phyloP scores from a whole-genome alignment of 2,329 filamentous ascomycete genomes.

The Aureobasidium mangrovei region DNA sequence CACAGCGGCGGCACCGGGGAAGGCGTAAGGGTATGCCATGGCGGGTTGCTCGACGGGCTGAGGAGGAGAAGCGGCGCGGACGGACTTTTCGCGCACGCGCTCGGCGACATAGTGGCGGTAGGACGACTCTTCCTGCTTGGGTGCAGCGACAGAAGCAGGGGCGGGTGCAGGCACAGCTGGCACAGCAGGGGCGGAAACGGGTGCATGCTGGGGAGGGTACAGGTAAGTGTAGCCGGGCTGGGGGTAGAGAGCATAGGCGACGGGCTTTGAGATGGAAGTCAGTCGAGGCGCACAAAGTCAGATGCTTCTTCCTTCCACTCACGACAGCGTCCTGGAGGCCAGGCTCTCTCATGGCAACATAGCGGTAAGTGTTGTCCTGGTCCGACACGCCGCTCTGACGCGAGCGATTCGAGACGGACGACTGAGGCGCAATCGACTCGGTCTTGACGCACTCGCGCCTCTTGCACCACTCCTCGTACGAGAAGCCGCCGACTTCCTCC shows the following conservation, averaged over 20 bases:
- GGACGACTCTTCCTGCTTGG: background rate
- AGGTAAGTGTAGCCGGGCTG: constrained; percentile 9
- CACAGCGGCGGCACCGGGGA: background rate
- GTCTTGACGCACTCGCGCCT: background rate
- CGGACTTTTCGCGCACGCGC: background rate
- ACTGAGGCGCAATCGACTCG: constrained; percentile 10
- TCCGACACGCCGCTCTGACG: background rate
- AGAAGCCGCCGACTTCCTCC: constrained; percentile 10
- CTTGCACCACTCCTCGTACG: constrained; percentile 13
- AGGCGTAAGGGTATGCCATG: background rate
- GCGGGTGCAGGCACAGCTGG: background rate
- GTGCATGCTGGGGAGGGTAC: background rate
- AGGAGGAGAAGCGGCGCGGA: background rate
- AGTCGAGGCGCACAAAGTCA: background rate
- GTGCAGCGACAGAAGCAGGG: background rate
- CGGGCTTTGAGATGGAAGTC: constrained; percentile 3
- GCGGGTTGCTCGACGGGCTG: background rate
- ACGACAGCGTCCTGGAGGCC: constrained; percentile 10
- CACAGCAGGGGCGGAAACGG: background rate
- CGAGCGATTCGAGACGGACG: background rate
- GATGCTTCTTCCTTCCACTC: background rate
- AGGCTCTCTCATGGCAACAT: constrained; percentile 14
- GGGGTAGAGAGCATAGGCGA: constrained; percentile 7
- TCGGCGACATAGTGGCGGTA: constrained; percentile 2
- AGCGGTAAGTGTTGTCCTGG: constrained; percentile 11